A percentile compares a stretch with the other conserved stretches of the same genome.
phyloP scores from a whole-genome alignment of 164 flowering plant genomes.

The Macadamia tetraphylla region DNA sequence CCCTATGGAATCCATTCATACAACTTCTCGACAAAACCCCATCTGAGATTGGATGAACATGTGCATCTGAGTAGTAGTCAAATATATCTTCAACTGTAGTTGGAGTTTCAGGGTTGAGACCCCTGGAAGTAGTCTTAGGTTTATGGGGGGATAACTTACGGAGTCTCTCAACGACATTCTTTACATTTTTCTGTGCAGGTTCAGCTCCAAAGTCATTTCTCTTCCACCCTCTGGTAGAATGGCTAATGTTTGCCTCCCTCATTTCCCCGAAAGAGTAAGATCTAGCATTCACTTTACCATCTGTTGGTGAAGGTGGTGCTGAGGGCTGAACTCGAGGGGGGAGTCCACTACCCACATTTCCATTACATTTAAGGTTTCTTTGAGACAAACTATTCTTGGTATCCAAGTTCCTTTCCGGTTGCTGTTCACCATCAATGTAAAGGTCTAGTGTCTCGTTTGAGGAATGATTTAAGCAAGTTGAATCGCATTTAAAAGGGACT shows the following conservation, averaged over 20 bases:
- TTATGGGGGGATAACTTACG: constrained; percentile 31
- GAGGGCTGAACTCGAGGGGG: constrained; percentile 59
- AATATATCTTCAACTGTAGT: constrained; percentile 72
- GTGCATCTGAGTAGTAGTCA: constrained; percentile 33
- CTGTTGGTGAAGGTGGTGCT: constrained; percentile 51
- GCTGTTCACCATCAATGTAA: constrained; percentile 92
- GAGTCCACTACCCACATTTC: constrained; percentile 31
- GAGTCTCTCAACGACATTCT: constrained; percentile 76
- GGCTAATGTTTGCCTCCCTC: constrained; percentile 25
- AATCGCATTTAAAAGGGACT: constrained; percentile 18
- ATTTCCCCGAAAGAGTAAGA: constrained; percentile 58
- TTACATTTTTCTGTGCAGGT: constrained; percentile 67
- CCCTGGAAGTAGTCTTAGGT: constrained; percentile 33
- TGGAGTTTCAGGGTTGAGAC: constrained; percentile 38
- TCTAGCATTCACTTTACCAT: constrained; percentile 38
- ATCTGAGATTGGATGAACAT: constrained; percentile 26
- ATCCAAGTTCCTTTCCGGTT: constrained; percentile 34
- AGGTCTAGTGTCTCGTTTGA: constrained; percentile 69
- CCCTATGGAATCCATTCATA: constrained; percentile 13
- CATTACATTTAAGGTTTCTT: constrained; percentile 24
- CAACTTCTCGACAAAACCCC: constrained; percentile 11
- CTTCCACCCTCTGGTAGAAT: constrained; percentile 39
- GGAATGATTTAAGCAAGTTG: constrained; percentile 30
- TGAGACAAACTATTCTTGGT: constrained; percentile 25
- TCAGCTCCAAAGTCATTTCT: constrained; percentile 47